Evolutionary conservation across 148 eudicot species (phyloP), one percentile per base, ranked within the genome.

Genomic region (Spergularia bocconei): DNA sequence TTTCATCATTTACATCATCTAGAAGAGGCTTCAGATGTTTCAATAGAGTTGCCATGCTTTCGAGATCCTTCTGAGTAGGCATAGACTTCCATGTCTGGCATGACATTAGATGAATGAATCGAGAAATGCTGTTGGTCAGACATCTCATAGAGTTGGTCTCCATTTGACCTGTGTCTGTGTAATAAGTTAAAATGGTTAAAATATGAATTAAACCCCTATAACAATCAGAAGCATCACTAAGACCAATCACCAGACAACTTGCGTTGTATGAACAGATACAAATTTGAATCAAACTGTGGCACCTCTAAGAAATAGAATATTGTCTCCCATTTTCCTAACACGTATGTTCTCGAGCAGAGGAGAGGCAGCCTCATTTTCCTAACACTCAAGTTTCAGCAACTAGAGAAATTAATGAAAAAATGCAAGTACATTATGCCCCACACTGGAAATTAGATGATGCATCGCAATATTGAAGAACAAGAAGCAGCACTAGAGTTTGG

Each of bases 31-130:
- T 91, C 83, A 93, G 79, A 75, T 83, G 91, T 85, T 91, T 93
- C 84, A 93, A 74, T 67, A 85, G 72, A 74, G 71, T 75, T 39
- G 88, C 87, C 65, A 84, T 20, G 78, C 70, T 75, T 74, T 71
- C 82, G 74, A 77, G 88, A 75, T 83, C 86, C 80, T 80, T 84
- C 71, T 85, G 87, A 77, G 76, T 69, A 67, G 98, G 96, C 81
- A 89, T 82, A 13, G 67, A 73, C 56, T 83, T 89, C 69, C 83
- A 76, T 63, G 87, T 81, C 57, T 79, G 89, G 82, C 91, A 87
- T 77, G 96, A 86, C 70, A 89, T 86, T n/a, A 93, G 87, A 86
- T 84, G 98, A 81, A 93, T 81, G 80, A 89, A 93, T 73, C 98
- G 91, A 77, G 96, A 85, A 33, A 91, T 86, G 78, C 96, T 93